phyloP scores from a whole-genome alignment of 2,329 filamentous ascomycete species.

The Alternaria dauci region DNA sequence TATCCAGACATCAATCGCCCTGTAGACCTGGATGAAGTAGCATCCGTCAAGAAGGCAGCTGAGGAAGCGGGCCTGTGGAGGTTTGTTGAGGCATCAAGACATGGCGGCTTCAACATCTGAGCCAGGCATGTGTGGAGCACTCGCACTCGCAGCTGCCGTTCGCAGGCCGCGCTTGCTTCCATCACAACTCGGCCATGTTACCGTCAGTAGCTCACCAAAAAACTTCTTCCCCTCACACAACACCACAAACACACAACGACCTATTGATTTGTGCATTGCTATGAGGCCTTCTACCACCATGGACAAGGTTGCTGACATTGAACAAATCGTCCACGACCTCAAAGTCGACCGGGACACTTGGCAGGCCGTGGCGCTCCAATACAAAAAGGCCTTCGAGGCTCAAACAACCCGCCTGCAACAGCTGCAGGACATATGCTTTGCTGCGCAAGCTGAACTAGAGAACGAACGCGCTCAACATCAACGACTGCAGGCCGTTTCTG shows the following conservation, averaged over 20 bases:
- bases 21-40: constrained; percentile 70
- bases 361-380: constrained; percentile 37
- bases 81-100: constrained; percentile 72
- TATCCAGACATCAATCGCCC: constrained; percentile 83
- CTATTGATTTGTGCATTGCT: constrained; percentile 28
- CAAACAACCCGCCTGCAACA: constrained; percentile 35
- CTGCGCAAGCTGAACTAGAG: constrained; percentile 45
- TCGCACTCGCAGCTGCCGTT: not conserved
- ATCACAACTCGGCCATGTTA: not conserved
- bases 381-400: constrained; percentile 39
- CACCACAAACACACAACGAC: not conserved
- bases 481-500: constrained; percentile 13
- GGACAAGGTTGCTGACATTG: constrained; percentile 22
- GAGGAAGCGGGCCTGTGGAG: constrained; percentile 78
- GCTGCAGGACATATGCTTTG: constrained; percentile 40
- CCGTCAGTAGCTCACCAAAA: not conserved
- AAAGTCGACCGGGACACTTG: constrained; percentile 44
- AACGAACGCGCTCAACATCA: constrained; percentile 37
- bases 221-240: constrained; percentile 4
- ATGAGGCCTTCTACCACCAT: constrained; percentile 18
- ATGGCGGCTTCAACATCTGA: constrained; percentile 64
- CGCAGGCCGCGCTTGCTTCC: not conserved
- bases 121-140: not conserved
- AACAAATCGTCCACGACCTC: constrained; percentile 29
- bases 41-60: constrained; percentile 71